phyloP scores from a whole-genome alignment of 768 basidiomycete species.

The Suillus americanus region DNA sequence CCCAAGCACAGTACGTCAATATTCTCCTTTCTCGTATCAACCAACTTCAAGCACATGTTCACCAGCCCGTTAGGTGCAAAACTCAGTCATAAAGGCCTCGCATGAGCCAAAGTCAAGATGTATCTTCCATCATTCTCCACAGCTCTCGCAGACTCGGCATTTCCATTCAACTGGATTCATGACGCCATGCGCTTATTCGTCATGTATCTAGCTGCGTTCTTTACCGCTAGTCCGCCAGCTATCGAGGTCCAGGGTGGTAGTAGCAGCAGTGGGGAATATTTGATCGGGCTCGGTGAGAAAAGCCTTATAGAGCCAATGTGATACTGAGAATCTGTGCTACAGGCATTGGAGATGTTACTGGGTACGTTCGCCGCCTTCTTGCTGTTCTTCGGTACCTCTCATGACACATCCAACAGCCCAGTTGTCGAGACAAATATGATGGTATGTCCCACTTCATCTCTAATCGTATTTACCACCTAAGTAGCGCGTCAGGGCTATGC shows the following conservation, averaged over 20 bases:
- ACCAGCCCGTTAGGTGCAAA: background rate
- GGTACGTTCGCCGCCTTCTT: slow-evolving; percentile 38
- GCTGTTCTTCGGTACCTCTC: background rate
- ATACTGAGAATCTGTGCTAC: background rate
- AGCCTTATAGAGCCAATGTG: background rate
- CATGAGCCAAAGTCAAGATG: slow-evolving; percentile 12
- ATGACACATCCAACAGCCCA: slow-evolving; percentile 41
- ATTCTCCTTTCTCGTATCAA: background rate
- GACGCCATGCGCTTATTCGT: slow-evolving; percentile 39
- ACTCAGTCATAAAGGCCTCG: background rate
- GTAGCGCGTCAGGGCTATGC: slow-evolving; percentile 59
- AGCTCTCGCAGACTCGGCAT: slow-evolving; percentile 15
- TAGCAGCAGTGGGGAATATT: slow-evolving; percentile 13
- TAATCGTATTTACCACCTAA: background rate
- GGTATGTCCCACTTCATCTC: slow-evolving; percentile 37
- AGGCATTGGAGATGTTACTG: slow-evolving; percentile 77
- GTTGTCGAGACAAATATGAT: slow-evolving; percentile 86
- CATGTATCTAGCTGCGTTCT: slow-evolving; percentile 45
- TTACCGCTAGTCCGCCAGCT: slow-evolving; percentile 31
- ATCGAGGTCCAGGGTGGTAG: slow-evolving; percentile 18
- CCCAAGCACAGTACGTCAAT: background rate
- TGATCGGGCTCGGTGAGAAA: slow-evolving; percentile 22
- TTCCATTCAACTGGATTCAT: slow-evolving; percentile 25
- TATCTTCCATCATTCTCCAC: slow-evolving; percentile 21
- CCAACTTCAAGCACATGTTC: background rate